Evolutionary conservation across 1,139 yeast species (phyloP).

Genomic region (Williopsis jadinii): DNA sequence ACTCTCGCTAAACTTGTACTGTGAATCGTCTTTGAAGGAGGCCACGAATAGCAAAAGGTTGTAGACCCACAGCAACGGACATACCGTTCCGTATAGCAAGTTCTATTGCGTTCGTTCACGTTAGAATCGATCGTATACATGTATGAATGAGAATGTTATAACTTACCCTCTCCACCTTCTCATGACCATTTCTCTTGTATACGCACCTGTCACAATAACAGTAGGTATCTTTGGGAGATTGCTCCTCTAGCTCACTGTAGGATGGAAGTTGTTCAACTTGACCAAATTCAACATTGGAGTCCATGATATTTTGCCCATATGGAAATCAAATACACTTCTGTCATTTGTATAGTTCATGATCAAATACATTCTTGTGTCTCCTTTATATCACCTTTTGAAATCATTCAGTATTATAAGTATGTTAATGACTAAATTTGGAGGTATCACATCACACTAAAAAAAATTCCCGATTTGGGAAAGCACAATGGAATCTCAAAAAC

Average conservation of each 20-base stretch:
- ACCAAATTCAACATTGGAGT: too few relatives aligned
- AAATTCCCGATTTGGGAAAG: constrained; percentile 13
- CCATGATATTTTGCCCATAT: too few relatives aligned
- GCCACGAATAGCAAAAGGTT: constrained; percentile 8
- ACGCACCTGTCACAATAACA: constrained; percentile 18
- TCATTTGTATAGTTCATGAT: too few relatives aligned
- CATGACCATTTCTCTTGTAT: constrained; percentile 8
- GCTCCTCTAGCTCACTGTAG: constrained; percentile 1
- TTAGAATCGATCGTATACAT: too few relatives aligned
- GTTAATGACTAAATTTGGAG: too few relatives aligned
- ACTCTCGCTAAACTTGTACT: constrained; percentile 14
- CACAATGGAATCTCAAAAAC: constrained; percentile 8
- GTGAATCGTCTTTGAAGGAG: constrained; percentile 1
- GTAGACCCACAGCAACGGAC: constrained; percentile 14
- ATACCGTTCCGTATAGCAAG: constrained; percentile 16
- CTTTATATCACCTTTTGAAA: too few relatives aligned
- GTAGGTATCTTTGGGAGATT: constrained; percentile 7
- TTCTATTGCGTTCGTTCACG: constrained; percentile 6
- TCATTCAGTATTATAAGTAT: too few relatives aligned
- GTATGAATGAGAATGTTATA: too few relatives aligned
- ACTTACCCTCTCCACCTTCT: constrained; percentile 14
- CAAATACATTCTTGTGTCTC: too few relatives aligned
- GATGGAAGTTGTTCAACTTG: neutral
- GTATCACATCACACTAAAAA: too few relatives aligned
- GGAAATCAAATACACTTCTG: too few relatives aligned